Evolutionary conservation across 129 eudicot genomes (phyloP).

Genomic region (Centrapalus pauciflorus): DNA sequence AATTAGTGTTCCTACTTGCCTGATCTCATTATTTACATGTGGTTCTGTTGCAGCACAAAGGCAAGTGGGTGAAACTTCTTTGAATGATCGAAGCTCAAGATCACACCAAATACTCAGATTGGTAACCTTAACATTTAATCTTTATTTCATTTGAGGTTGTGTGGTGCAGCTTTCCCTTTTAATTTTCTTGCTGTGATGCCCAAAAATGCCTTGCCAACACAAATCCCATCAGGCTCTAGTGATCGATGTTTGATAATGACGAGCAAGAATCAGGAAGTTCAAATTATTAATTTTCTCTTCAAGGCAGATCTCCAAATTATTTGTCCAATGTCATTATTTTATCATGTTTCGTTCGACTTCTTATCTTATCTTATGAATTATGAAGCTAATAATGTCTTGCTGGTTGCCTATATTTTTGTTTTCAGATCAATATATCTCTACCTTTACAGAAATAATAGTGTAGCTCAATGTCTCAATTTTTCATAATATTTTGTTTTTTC

Average conservation of each 20-base stretch:
- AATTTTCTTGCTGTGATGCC: not conserved
- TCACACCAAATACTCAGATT: constrained; percentile 92
- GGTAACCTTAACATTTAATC: constrained; percentile 45
- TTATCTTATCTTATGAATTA: not conserved
- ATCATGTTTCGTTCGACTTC: not conserved
- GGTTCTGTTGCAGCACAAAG: constrained; percentile 70
- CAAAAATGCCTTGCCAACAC: not conserved
- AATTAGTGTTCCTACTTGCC: not conserved
- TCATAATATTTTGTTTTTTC: not conserved
- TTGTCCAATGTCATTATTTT: not conserved
- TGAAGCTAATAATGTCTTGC: constrained; percentile 3
- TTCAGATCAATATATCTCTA: not conserved
- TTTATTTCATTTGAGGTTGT: not conserved
- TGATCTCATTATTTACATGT: not conserved
- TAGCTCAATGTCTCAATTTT: not conserved
- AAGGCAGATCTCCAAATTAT: not conserved
- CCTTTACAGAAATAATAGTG: not conserved
- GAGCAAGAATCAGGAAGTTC: constrained; percentile 4
- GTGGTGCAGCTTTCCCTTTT: not conserved
- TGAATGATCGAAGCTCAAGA: constrained; percentile 95
- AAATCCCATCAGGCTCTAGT: constrained; percentile 1
- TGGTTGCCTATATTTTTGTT: not conserved
- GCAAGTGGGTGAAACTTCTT: constrained; percentile 93
- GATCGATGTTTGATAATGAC: not conserved
- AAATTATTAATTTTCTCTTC: not conserved